A percentile compares a stretch with the other conserved stretches of the same genome.
These are phyloP conservation scores for Trichoderma guizhouense DNA, from an alignment of 2,329 filamentous ascomycete genomes.

Conservation along the genomic window DNA sequence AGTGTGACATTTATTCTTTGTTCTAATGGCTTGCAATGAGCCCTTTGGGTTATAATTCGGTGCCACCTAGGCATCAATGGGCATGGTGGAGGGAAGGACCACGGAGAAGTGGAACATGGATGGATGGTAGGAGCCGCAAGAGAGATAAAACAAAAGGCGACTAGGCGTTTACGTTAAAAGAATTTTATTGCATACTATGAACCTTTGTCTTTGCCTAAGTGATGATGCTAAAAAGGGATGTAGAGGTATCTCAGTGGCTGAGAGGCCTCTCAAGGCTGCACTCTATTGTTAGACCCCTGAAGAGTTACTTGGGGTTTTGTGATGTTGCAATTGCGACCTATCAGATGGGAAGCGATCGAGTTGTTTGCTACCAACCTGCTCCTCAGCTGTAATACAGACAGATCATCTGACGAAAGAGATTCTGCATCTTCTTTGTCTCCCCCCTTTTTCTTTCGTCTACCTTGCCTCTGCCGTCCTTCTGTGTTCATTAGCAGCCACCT, in stretches of 20 bases:
- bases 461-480: not conserved
- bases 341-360: not conserved
- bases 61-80: not conserved
- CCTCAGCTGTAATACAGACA: not conserved
- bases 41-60: not conserved
- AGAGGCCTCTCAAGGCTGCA: not conserved
- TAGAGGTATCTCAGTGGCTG: not conserved
- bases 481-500: not conserved
- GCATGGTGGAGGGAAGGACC: not conserved
- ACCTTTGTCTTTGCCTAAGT: not conserved
- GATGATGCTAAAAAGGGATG: not conserved
- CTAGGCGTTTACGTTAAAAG: not conserved
- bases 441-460: not conserved
- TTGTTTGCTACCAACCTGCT: not conserved
- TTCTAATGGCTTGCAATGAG: conserved; percentile 4
- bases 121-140: not conserved
- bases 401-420: not conserved
- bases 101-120: not conserved
- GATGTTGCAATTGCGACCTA: not conserved
- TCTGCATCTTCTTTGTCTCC: not conserved
- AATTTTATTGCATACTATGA: not conserved
- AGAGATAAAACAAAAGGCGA: not conserved
- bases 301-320: not conserved
- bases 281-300: not conserved
- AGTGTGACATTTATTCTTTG: not conserved